Base-by-base conservation (phyloP, 1,284 basidiomycete species). In the Puccinia polysora region DNA sequence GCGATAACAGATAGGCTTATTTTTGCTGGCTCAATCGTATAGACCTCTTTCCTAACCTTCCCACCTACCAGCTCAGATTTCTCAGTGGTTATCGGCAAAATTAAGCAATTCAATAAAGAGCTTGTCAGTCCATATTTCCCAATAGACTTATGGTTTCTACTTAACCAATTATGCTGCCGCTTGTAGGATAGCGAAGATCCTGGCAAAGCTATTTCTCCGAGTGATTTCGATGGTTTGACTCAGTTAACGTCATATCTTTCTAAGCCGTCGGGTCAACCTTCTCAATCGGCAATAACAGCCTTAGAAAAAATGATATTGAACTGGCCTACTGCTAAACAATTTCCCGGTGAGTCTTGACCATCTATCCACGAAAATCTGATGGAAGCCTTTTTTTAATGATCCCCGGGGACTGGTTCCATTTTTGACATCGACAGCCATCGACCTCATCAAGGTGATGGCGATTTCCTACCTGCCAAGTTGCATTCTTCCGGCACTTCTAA, bases 1-100 rank as follows among this genome's bases (percentile, higher is more conserved):
- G 20, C 14, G 5, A 1, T 4, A 15, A 10, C 28, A n/a, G 40
- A 62, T 8, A 62, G 30, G 43, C 59, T 47, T 23, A 62, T 40
- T 62, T 62, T 18, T 28, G 30, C 43, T 43, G 43, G 15, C 8
- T 1, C 36, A 56, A 47, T 52, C n/a, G 30, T 20, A 12, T 49
- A 70, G 68, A 70, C 20, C 34, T 34, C 45, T 20, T 70, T 60
- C 52, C 47, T 70, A 34, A 70, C 45, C 28, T 70, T 70, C n/a
- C 68, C 68, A 20, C 56, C 47, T n/a, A 58, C 36, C 34, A 70
- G 62, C 30, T 60, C 55, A 8, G 62, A 70, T 45, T 52, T 70
- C 53, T 45, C 45, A 30, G 45, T 53, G 2, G 58, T 62, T 15
- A 70, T 47, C 8, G 55, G 55, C 12, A 70, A 70, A 32, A 70